Percentiles rank a stretch among this genome's conserved stretches.
phyloP scores from a whole-genome alignment of 352 stramenopile genomes.

The Phytophthora pseudosyringae region DNA sequence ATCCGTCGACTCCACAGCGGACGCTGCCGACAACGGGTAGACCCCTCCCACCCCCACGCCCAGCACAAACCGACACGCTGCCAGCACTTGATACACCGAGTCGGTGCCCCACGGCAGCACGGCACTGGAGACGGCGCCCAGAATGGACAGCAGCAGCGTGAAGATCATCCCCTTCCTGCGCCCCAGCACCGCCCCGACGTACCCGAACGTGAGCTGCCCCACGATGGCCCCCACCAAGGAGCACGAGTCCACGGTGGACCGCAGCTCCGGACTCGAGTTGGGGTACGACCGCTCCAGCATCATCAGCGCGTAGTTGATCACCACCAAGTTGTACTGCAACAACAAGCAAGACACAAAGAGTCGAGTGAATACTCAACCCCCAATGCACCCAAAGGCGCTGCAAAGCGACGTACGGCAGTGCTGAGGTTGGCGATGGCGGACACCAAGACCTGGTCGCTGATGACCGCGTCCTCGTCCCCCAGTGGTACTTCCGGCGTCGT shows the following conservation, averaged over 20 bases:
- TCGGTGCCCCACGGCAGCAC: slow-evolving; percentile 62
- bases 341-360: neutral
- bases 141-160: slow-evolving; percentile 73
- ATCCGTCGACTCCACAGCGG: slow-evolving; percentile 56
- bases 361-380: too few relatives aligned
- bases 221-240: slow-evolving; percentile 82
- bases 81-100: slow-evolving; percentile 70
- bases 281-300: slow-evolving; percentile 63
- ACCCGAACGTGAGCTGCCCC: slow-evolving; percentile 83
- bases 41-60: slow-evolving; percentile 82
- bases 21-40: slow-evolving; percentile 83
- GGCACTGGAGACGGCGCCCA: slow-evolving; percentile 60
- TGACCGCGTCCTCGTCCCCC: slow-evolving; percentile 10
- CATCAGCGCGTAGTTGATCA: slow-evolving; percentile 77
- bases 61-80: slow-evolving; percentile 72
- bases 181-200: slow-evolving; percentile 73
- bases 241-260: slow-evolving; percentile 71
- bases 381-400: neutral
- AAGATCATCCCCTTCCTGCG: slow-evolving; percentile 79
- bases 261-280: slow-evolving; percentile 54
- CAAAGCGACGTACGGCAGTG: slow-evolving; percentile 55
- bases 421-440: slow-evolving; percentile 86
- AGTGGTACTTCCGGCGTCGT: slow-evolving; percentile 15
- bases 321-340: slow-evolving; percentile 76
- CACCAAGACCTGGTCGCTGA: slow-evolving; percentile 61